A percentile compares a stretch with the other conserved stretches of the same genome.
These are phyloP conservation scores for Pseudozyma sp. DNA, from an alignment of 1,284 basidiomycete genomes.

Conservation along the genomic window DNA sequence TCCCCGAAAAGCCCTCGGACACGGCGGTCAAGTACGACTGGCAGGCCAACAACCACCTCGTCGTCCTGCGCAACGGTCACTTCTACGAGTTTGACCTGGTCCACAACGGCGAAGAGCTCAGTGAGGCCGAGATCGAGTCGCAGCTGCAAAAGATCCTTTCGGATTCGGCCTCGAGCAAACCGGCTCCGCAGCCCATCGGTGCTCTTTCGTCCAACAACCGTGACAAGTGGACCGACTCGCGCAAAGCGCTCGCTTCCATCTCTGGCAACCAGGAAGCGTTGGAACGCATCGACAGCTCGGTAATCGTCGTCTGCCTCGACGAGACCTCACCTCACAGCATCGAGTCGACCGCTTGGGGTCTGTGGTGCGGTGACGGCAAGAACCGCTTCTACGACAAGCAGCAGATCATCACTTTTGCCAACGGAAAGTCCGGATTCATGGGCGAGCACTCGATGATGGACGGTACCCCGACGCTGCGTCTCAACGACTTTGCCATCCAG, in stretches of 20 bases:
- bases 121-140: constrained; percentile 82
- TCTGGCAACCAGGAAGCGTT: constrained; percentile 77
- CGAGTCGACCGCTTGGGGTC: constrained; percentile 77
- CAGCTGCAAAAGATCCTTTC: constrained; percentile 85
- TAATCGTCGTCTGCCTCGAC: constrained; percentile 88
- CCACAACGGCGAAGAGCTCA: constrained; percentile 75
- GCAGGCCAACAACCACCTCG: constrained; percentile 82
- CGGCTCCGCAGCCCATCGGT: constrained; percentile 77
- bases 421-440: constrained; percentile 95
- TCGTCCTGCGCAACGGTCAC: constrained; percentile 89
- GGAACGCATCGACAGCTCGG: constrained; percentile 88
- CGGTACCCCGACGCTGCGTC: constrained; percentile 90
- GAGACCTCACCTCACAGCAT: constrained; percentile 81
- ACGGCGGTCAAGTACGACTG: constrained; percentile 85
- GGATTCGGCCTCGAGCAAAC: constrained; percentile 74
- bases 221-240: constrained; percentile 86
- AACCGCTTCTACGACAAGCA: constrained; percentile 99
- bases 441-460: constrained; percentile 97
- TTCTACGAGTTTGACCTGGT: constrained; percentile 82
- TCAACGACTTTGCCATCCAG: constrained; percentile 93
- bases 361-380: constrained; percentile 91
- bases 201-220: constrained; percentile 88
- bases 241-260: constrained; percentile 74
- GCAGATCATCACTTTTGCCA: constrained; percentile 76
- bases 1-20: constrained; percentile 86